Evolutionary conservation across 2,329 filamentous ascomycete genomes (phyloP).

Genomic region (Colletotrichum endophyticum): DNA sequence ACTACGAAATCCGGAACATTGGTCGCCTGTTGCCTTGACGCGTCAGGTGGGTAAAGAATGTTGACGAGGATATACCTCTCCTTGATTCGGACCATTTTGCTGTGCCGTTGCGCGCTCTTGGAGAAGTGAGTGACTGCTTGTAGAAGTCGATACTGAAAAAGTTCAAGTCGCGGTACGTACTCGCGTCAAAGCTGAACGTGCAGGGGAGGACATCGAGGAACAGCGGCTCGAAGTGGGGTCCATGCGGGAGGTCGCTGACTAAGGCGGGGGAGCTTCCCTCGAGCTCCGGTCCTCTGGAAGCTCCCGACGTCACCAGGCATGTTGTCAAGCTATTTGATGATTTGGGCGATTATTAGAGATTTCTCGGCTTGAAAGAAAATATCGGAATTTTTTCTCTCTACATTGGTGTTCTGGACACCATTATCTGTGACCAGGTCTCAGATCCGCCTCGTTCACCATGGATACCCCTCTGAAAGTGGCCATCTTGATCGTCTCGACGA

Average conservation of each 20-base stretch:
- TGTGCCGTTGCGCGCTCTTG: neutral
- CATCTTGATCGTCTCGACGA: constrained; percentile 90
- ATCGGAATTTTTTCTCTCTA: neutral
- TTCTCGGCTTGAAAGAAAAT: neutral
- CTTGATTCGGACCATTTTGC: constrained; percentile 90
- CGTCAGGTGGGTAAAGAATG: constrained; percentile 79
- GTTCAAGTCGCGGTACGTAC: constrained; percentile 1
- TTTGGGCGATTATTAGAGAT: neutral
- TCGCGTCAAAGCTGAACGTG: neutral
- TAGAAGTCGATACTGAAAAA: constrained; percentile 2
- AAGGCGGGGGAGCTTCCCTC: constrained; percentile 9
- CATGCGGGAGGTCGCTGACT: constrained; percentile 2
- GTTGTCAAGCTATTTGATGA: neutral
- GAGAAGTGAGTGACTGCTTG: neutral
- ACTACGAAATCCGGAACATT: constrained; percentile 66
- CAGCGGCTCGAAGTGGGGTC: neutral
- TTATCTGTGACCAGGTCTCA: neutral
- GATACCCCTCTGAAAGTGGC: constrained; percentile 66
- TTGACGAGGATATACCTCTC: constrained; percentile 95
- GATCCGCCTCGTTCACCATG: constrained; percentile 31
- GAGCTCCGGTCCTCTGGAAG: neutral
- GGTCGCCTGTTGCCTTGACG: constrained; percentile 34
- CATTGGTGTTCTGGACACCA: neutral
- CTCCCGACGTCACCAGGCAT: constrained; percentile 12
- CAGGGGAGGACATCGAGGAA: neutral